These are phyloP conservation scores for Hypoxylon fuscum DNA, from an alignment of 495 filamentous ascomycete genomes.

Conservation along the genomic window DNA sequence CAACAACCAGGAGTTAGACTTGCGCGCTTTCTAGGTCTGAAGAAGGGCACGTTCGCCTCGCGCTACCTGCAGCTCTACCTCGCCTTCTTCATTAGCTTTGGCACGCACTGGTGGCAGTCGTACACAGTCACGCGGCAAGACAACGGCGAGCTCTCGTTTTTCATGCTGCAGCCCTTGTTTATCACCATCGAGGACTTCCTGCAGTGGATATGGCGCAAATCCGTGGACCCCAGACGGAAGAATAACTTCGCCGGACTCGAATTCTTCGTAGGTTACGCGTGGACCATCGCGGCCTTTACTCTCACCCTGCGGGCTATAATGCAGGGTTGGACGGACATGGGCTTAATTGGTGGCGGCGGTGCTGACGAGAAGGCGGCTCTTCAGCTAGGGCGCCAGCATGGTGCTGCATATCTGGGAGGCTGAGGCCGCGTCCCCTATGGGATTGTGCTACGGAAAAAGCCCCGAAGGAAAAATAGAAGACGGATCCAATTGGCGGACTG, in stretches of 20 bases:
- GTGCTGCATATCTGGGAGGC: constrained; percentile 3
- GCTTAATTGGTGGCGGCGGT: constrained; percentile 7
- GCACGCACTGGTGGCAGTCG: constrained; percentile 27
- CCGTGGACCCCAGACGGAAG: constrained; percentile 8
- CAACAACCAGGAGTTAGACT: constrained; percentile 29
- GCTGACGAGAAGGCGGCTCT: constrained; percentile 12
- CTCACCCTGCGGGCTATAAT: constrained; percentile 11
- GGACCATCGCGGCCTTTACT: constrained; percentile 23
- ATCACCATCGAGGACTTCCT: constrained; percentile 39
- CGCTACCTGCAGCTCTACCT: constrained; percentile 40
- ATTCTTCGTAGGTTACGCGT: constrained; percentile 8
- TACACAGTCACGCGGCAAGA: constrained; percentile 15
- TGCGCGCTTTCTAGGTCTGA: constrained; percentile 23
- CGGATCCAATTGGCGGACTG: background rate
- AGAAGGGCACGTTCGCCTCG: constrained; percentile 33
- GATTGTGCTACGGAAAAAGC: background rate
- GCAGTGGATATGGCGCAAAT: constrained; percentile 26
- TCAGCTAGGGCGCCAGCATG: constrained; percentile 10
- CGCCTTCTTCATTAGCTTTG: constrained; percentile 31
- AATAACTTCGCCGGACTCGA: constrained; percentile 8
- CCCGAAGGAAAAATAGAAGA: background rate
- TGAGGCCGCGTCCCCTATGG: background rate
- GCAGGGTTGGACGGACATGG: constrained; percentile 6
- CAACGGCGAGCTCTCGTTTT: constrained; percentile 27
- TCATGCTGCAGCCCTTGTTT: constrained; percentile 36